phyloP scores from a whole-genome alignment of 257 asterid species.

The Lavandula angustifolia region DNA sequence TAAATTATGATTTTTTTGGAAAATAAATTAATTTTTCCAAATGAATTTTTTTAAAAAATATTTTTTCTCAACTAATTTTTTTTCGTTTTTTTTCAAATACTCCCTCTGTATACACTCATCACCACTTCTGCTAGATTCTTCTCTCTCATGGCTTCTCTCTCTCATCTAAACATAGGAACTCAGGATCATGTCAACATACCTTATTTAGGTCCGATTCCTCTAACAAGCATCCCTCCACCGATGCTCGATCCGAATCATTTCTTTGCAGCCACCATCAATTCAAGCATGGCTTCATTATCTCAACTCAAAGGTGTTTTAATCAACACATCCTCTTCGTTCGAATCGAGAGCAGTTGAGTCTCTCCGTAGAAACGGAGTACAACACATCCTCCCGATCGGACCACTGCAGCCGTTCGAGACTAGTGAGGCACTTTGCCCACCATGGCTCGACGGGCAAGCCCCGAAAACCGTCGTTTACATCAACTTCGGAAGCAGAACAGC shows the following conservation, averaged over 20 bases:
- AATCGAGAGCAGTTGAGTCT: constrained; percentile 39
- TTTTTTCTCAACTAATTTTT: too few species aligned
- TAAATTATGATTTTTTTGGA: too few species aligned
- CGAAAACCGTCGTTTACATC: constrained; percentile 43
- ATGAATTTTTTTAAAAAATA: too few species aligned
- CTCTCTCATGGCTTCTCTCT: constrained; percentile 39
- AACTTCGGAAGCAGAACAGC: constrained; percentile 58
- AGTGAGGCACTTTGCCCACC: constrained; percentile 23
- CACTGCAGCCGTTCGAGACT: constrained; percentile 30
- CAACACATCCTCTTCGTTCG: constrained; percentile 46
- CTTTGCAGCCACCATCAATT: constrained; percentile 31
- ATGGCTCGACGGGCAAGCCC: constrained; percentile 52
- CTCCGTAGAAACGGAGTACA: constrained; percentile 21
- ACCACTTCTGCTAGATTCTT: constrained; percentile 49
- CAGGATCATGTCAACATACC: constrained; percentile 33
- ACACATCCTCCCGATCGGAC: constrained; percentile 46
- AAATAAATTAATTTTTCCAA: too few species aligned
- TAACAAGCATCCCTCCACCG: constrained; percentile 47
- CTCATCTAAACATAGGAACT: constrained; percentile 24
- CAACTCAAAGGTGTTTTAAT: constrained; percentile 40
- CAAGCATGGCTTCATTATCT: constrained; percentile 28
- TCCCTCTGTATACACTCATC: constrained; percentile 25
- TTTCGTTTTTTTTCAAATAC: too few species aligned
- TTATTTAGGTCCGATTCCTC: constrained; percentile 32
- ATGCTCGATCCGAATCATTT: constrained; percentile 38